These are phyloP conservation scores for Paramyrothecium roridum DNA, from an alignment of 2,329 filamentous ascomycete genomes.

Conservation along the genomic window DNA sequence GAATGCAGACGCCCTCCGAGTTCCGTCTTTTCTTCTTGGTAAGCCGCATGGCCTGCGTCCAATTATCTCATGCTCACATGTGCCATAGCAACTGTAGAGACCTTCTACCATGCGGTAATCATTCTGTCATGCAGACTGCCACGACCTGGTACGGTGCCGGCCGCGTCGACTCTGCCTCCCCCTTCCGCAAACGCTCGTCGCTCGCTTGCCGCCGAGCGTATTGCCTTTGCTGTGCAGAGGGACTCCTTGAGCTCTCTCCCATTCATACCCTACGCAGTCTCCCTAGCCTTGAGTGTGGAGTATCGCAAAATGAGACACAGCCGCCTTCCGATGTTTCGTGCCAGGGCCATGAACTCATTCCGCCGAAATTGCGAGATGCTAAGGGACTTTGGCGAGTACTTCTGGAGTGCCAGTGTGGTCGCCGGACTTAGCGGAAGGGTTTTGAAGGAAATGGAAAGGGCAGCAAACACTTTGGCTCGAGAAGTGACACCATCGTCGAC, in stretches of 20 bases:
- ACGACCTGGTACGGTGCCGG: slow-evolving; percentile 33
- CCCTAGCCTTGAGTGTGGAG: slow-evolving; percentile 57
- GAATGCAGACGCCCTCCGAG: slow-evolving; percentile 47
- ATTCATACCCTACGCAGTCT: slow-evolving; percentile 59
- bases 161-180: slow-evolving; percentile 39
- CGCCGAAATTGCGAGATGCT: slow-evolving; percentile 51
- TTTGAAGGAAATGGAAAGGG: slow-evolving; percentile 53
- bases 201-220: slow-evolving; percentile 55
- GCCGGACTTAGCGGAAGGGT: slow-evolving; percentile 53
- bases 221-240: slow-evolving; percentile 49
- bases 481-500: slow-evolving; percentile 23
- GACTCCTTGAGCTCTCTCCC: slow-evolving; percentile 53
- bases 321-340: slow-evolving; percentile 55
- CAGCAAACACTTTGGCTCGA: slow-evolving; percentile 41
- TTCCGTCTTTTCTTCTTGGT: slow-evolving; percentile 49
- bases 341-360: slow-evolving; percentile 52
- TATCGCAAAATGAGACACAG: slow-evolving; percentile 64
- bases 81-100: slow-evolving; percentile 53
- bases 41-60: slow-evolving; percentile 9
- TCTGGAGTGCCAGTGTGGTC: slow-evolving; percentile 54
- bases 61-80: slow-evolving; percentile 13
- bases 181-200: slow-evolving; percentile 53
- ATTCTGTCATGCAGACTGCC: slow-evolving; percentile 59
- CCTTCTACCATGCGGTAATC: slow-evolving; percentile 62
- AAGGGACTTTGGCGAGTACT: slow-evolving; percentile 51